Evolutionary conservation across 805 yeast species (phyloP), one percentile per base, ranked within the genome.

Genomic region (Lipomyces starkeyi): DNA sequence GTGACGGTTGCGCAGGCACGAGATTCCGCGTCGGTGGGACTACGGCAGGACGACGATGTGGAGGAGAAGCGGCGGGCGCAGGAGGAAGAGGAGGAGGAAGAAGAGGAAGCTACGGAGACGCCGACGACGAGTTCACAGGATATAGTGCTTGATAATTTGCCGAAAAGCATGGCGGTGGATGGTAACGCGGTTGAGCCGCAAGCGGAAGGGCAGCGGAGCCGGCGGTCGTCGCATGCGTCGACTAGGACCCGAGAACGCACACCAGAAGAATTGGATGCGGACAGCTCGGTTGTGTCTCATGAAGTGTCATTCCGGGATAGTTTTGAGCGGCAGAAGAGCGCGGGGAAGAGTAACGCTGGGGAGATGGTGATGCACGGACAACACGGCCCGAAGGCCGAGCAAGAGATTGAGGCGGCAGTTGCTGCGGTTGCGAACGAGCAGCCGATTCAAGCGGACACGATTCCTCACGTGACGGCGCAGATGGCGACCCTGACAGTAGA

Each of bases 31-130:
- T 58, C 62, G 32, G 60, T 37, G 14, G n/a, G 55, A n/a, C 40
- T 57, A 47, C 61, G 64, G 22, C 62, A 59, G 58, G 62, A 63
- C 14, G 66, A 59, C 17, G 66, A 63, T 8, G 52, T 32, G 9
- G 63, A 54, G 58, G 62, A 60, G 49, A 59, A 63, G 56, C 66
- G 52, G 34, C 57, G 34, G 14, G 29, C 32, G 17, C 58, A 47
- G n/a, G 65, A 63, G 1, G 47, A 47, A n/a, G 61, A 56, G 20
- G 65, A 57, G 29, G 65, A 56, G 43, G 54, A 57, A 53, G 62
- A 55, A 6, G 53, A 25, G 11, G 34, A 20, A n/a, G 34, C 11
- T 3, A 32, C 62, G 14, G 47, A 58, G 52, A 59, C 62, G 27
- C 62, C 62, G 22, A 47, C 57, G 61, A 57, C 56, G 27, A 43